A percentile compares a stretch with the other conserved stretches of the same genome.
phyloP scores from a whole-genome alignment of 192 early-diverging fungal genomes.

The Allomyces javanicus region DNA sequence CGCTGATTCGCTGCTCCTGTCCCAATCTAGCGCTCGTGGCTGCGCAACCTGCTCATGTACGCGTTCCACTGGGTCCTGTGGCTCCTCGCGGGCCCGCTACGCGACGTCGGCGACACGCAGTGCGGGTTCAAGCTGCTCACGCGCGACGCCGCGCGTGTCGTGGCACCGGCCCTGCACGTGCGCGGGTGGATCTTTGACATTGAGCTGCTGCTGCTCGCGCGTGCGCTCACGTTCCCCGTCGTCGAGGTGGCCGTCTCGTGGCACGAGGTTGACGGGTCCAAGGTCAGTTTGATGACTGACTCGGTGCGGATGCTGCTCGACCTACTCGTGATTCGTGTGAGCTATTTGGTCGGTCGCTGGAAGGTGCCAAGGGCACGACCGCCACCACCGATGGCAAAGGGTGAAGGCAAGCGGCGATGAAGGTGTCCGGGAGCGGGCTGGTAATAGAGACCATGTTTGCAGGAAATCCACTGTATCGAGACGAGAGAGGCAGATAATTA shows the following conservation, averaged over 20 bases:
- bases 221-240: constrained; percentile 48
- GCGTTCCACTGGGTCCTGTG: constrained; percentile 82
- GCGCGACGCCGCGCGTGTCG: constrained; percentile 43
- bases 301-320: constrained; percentile 79
- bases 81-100: constrained; percentile 49
- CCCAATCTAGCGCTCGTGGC: constrained; percentile 53
- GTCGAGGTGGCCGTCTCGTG: constrained; percentile 80
- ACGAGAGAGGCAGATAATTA: too few relatives aligned
- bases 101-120: constrained; percentile 81
- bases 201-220: constrained; percentile 72
- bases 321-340: constrained; percentile 65
- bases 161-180: constrained; percentile 83
- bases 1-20: neutral
- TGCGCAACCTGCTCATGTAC: constrained; percentile 85
- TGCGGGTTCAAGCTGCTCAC: constrained; percentile 95
- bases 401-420: too few relatives aligned
- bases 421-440: too few relatives aligned
- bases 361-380: constrained; percentile 4
- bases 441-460: too few relatives aligned
- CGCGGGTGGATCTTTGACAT: constrained; percentile 98
- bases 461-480: too few relatives aligned
- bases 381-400: too few relatives aligned
- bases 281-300: constrained; percentile 70
- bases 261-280: constrained; percentile 92
- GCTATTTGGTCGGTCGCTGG: constrained; percentile 72